Base-by-base conservation (phyloP, 2,329 filamentous ascomycete species). In the Aspergillus spinulosporus region DNA sequence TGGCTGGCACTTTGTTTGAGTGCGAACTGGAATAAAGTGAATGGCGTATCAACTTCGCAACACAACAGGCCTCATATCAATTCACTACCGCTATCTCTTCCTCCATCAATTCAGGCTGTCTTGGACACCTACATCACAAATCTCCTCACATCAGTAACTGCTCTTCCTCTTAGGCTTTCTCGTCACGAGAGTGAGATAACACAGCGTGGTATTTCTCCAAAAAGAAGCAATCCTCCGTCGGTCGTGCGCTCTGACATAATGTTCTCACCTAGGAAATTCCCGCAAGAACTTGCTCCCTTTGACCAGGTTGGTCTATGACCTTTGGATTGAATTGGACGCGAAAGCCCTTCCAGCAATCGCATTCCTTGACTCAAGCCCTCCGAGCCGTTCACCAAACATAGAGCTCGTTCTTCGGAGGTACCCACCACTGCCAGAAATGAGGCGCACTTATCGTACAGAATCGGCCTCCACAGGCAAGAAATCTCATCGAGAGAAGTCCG, bases 361-460 rank as follows among this genome's bases (percentile, higher is more conserved):
- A 42, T 12, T 36, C 29, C 28, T 42, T 37, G 21, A 15, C 7
- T 37, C 29, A 8, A n/a, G 36, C n/a, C 9, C 11, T 43, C 9
- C 44, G 14, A 42, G 36, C 29, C 28, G 36, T 43, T 49, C 43
- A 36, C 29, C 52, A 14, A 15, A 42, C 21, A 42, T 31, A 28
- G 11, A 39, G 29, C 45, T 54, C 37, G 14, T 43, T 46, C 21
- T 15, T 39, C 26, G 29, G 40, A 9, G 21, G 26, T 12, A 43
- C 44, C 14, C 50, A 39, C 5, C n/a, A 8, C 6, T n/a, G n/a
- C n/a, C n/a, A n/a, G n/a, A 42, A 15, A 54, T 54, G 52, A 28
- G 43, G 15, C 28, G 29, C 26, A 34, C n/a, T 8, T 11, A 29
- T 15, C 26, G 28, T 21, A 26, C 32, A 12, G 21, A n/a, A 34